phyloP scores from a whole-genome alignment of 2,329 filamentous ascomycete species.

The Diaporthe eres region DNA sequence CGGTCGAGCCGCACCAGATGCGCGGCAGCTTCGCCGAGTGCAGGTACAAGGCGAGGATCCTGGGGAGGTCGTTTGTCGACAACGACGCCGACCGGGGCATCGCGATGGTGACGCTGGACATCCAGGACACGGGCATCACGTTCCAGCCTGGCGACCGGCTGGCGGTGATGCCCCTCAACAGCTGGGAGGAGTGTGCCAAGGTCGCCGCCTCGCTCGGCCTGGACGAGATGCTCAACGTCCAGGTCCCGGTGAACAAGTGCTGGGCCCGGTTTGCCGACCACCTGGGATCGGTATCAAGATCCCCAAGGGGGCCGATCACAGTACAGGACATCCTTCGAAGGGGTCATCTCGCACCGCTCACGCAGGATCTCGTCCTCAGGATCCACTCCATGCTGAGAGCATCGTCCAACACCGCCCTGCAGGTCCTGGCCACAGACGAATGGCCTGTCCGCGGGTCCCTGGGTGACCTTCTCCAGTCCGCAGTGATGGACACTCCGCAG shows the following conservation, averaged over 20 bases:
- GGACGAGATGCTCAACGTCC: conserved; percentile 60
- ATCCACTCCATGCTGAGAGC: conserved; percentile 63
- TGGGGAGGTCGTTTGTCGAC: conserved; percentile 62
- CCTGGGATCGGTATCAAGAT: conserved; percentile 55
- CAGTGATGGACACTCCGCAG: conserved; percentile 61
- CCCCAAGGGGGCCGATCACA: conserved; percentile 52
- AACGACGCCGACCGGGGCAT: conserved; percentile 61
- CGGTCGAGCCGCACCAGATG: conserved; percentile 67
- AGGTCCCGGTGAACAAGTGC: conserved; percentile 54
- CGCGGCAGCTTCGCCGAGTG: conserved; percentile 69
- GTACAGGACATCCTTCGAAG: conserved; percentile 65
- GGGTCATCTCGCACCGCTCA: conserved; percentile 66
- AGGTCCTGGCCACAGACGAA: conserved; percentile 63
- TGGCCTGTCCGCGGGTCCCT: conserved; percentile 67
- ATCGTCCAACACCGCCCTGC: conserved; percentile 63
- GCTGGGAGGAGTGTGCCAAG: conserved; percentile 68
- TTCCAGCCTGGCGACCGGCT: conserved; percentile 67
- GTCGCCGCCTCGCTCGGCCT: conserved; percentile 66
- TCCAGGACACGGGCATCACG: conserved; percentile 66
- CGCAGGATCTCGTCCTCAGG: conserved; percentile 64
- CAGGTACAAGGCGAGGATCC: conserved; percentile 62
- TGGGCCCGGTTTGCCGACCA: conserved; percentile 66
- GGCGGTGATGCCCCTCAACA: conserved; percentile 68
- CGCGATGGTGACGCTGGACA: conserved; percentile 64
- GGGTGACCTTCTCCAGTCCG: conserved; percentile 64